phyloP scores from a whole-genome alignment of 257 asterid species.

The Phtheirospermum japonicum region DNA sequence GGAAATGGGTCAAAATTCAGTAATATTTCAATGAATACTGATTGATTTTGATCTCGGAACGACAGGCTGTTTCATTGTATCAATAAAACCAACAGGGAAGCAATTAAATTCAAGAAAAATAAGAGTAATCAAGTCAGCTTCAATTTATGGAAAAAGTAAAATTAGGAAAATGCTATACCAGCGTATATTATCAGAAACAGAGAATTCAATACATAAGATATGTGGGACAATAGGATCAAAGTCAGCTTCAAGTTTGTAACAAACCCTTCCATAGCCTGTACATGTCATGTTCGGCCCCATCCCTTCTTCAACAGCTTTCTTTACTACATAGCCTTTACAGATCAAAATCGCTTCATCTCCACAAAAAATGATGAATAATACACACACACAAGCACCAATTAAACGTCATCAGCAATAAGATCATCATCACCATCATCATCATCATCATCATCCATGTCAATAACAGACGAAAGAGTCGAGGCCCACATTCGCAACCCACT shows the following conservation, averaged over 20 bases:
- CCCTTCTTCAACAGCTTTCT: neutral
- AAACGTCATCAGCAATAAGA: slow-evolving; percentile 27
- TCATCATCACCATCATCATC: slow-evolving; percentile 33
- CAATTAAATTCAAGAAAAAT: too few species aligned
- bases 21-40: too few species aligned
- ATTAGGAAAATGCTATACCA: too few species aligned
- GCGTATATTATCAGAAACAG: neutral
- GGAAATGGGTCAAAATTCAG: too few species aligned
- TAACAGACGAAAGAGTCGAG: slow-evolving; percentile 54
- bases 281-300: neutral
- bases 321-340: neutral
- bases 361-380: neutral
- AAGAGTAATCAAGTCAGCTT: too few species aligned
- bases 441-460: slow-evolving; percentile 35
- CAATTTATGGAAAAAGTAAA: too few species aligned
- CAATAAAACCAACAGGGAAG: too few species aligned
- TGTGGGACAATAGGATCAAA: neutral
- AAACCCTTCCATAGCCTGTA: slow-evolving; percentile 6
- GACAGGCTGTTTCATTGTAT: too few species aligned
- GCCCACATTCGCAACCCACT: slow-evolving; percentile 61
- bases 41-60: too few species aligned
- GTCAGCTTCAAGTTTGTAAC: neutral
- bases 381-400: neutral
- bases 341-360: neutral
- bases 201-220: neutral